A percentile compares a stretch with the other conserved stretches of the same genome.
Conservation (phyloP, 768 basidiomycete species). For the Sarcomyxa edulis region DNA sequence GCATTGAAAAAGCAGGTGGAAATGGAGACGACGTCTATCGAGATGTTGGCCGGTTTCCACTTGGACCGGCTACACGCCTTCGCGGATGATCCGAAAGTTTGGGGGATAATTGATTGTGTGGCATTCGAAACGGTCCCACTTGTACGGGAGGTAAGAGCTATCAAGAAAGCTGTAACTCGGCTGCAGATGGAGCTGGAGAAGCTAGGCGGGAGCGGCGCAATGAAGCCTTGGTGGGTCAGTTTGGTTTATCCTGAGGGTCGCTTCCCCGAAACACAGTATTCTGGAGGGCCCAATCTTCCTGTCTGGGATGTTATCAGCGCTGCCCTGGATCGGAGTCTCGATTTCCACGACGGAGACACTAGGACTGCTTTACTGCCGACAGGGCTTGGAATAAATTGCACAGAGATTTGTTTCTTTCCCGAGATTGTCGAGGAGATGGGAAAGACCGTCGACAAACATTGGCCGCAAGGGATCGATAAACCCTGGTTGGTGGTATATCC, state of each 20-base stretch:
- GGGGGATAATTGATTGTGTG: constrained; percentile 54
- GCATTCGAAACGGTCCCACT: constrained; percentile 81
- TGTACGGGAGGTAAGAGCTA: constrained; percentile 56
- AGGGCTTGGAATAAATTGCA: constrained; percentile 76
- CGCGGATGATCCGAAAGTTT: constrained; percentile 39
- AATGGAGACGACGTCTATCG: no score
- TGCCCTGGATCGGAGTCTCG: constrained; percentile 23
- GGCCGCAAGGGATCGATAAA: constrained; percentile 8
- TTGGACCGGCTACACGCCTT: constrained; percentile 53
- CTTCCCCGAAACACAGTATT: constrained; percentile 32
- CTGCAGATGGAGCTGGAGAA: constrained; percentile 22
- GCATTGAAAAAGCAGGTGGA: constrained; percentile 23
- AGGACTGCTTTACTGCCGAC: constrained; percentile 29
- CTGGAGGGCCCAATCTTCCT: constrained; percentile 16
- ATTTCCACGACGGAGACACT: background rate
- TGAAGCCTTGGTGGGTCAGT: constrained; percentile 75
- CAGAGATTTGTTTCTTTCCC: constrained; percentile 39
- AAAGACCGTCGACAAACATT: constrained; percentile 10
- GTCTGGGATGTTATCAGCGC: constrained; percentile 38
- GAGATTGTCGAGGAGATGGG: constrained; percentile 33
- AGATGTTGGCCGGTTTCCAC: constrained; percentile 59
- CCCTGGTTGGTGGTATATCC: constrained; percentile 70
- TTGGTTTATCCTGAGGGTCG: constrained; percentile 52
- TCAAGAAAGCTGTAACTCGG: constrained; percentile 50
- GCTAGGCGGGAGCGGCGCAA: constrained; percentile 14